Conservation (phyloP, 805 yeast species). For the Starmerella davenportii region DNA sequence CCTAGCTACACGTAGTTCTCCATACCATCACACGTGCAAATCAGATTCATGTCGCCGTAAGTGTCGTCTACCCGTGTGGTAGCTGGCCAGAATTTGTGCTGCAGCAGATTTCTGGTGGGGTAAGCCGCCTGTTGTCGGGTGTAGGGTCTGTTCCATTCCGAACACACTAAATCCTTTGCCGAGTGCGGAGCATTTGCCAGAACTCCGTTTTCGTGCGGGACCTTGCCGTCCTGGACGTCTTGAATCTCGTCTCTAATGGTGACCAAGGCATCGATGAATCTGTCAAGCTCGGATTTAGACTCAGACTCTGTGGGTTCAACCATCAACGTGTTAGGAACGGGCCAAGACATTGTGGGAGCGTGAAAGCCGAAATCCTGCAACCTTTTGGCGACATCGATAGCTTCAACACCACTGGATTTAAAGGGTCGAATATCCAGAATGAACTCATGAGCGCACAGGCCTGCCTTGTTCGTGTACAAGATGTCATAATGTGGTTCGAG, state of each 20-base stretch:
- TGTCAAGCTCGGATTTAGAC: constrained; percentile 67
- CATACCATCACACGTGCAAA: constrained; percentile 61
- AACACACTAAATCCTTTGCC: constrained; percentile 49
- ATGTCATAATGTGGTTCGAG: constrained; percentile 55
- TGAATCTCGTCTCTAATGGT: constrained; percentile 68
- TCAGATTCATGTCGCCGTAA: constrained; percentile 77
- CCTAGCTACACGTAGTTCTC: constrained; percentile 13
- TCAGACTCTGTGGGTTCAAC: constrained; percentile 97
- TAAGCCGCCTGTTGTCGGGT: constrained; percentile 85
- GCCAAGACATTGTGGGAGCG: constrained; percentile 98
- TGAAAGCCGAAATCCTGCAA: constrained; percentile 97
- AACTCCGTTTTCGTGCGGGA: constrained; percentile 40
- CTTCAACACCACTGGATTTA: constrained; percentile 67
- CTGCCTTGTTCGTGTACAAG: constrained; percentile 46
- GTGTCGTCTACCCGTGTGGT: constrained; percentile 88
- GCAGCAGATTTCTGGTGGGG: constrained; percentile 59
- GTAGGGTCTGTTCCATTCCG: constrained; percentile 80
- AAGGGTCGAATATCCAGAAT: constrained; percentile 78
- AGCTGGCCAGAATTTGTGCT: constrained; percentile 84
- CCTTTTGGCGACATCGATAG: constrained; percentile 91
- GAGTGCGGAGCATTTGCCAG: constrained; percentile 89
- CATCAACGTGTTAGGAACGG: constrained; percentile 94
- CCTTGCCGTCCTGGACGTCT: constrained; percentile 45
- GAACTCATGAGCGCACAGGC: constrained; percentile 92
- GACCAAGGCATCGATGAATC: constrained; percentile 77